Percentiles rank a stretch among this genome's conserved stretches.
Evolutionary conservation across 495 filamentous ascomycete genomes (phyloP).

Genomic region (Paragyromitra xinjiangensis): DNA sequence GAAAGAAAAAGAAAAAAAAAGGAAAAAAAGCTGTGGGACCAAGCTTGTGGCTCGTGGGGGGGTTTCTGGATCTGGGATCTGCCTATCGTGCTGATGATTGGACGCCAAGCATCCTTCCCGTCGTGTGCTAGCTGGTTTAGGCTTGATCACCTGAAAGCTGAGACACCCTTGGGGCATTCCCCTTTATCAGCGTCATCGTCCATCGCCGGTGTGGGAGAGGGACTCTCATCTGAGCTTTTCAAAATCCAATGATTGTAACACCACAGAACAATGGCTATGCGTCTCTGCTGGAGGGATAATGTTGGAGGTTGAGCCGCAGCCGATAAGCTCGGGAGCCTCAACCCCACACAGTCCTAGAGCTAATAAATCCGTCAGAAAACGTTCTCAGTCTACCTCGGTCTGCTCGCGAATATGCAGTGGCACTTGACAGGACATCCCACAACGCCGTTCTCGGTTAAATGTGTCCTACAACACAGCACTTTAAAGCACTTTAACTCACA

Average conservation of each 20-base stretch:
- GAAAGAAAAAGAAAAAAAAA: constrained; percentile 1
- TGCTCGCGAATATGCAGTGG: constrained; percentile 12
- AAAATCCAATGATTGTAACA: constrained; percentile 6
- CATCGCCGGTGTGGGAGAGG: constrained; percentile 11
- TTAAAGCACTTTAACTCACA: constrained; percentile 14
- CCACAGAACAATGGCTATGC: not conserved
- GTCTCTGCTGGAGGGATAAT: not conserved
- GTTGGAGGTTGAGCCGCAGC: constrained; percentile 35
- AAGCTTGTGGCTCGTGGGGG: constrained; percentile 45
- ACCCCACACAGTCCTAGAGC: constrained; percentile 8
- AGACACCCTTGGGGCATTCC: constrained; percentile 27
- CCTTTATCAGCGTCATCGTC: constrained; percentile 35
- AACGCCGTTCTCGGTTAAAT: constrained; percentile 34
- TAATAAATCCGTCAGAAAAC: not conserved
- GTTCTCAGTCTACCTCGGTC: constrained; percentile 5
- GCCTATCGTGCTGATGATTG: constrained; percentile 45
- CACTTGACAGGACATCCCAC: constrained; percentile 5
- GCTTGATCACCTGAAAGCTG: constrained; percentile 35
- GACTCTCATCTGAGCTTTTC: constrained; percentile 14
- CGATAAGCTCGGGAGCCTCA: constrained; percentile 21
- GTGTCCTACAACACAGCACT: constrained; percentile 12
- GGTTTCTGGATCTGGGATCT: constrained; percentile 52
- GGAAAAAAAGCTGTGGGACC: constrained; percentile 37
- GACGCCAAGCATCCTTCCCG: constrained; percentile 42
- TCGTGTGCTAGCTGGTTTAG: constrained; percentile 38